Evolutionary conservation across 345 rosid genomes (phyloP).

Genomic region (Toxicodendron radicans): DNA sequence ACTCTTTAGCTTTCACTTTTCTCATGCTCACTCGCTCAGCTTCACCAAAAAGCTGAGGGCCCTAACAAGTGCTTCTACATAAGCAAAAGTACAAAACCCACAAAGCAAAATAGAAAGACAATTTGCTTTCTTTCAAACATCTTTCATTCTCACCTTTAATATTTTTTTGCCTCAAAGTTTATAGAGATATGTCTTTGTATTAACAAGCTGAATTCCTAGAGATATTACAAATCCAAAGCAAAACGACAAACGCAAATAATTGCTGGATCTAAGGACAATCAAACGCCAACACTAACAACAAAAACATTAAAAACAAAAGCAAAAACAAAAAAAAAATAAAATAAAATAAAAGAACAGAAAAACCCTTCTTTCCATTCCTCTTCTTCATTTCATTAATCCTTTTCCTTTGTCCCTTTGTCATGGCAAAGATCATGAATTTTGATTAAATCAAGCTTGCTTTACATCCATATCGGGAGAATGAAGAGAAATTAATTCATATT

Average conservation of each 20-base stretch:
- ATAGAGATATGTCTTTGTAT: conserved; percentile 21
- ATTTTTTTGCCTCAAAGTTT: conserved; percentile 21
- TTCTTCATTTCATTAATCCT: conserved; percentile 20
- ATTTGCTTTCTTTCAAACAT: conserved; percentile 22
- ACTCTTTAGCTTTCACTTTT: not conserved
- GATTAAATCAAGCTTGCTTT: conserved; percentile 20
- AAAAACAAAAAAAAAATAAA: too few relatives aligned
- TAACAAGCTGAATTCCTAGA: conserved; percentile 16
- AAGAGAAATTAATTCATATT: conserved; percentile 6
- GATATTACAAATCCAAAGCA: conserved; percentile 23
- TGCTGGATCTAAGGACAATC: conserved; percentile 36
- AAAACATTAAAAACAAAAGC: not conserved
- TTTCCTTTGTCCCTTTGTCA: conserved; percentile 23
- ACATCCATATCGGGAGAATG: conserved; percentile 11
- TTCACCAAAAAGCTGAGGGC: conserved; percentile 7
- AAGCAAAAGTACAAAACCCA: conserved; percentile 19
- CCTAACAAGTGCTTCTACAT: not conserved
- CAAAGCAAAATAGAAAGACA: conserved; percentile 20
- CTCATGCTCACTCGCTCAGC: not conserved
- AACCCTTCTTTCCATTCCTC: conserved; percentile 4
- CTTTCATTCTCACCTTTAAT: not conserved
- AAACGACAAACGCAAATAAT: conserved; percentile 46
- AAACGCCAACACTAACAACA: conserved; percentile 22
- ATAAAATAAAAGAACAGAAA: not conserved
- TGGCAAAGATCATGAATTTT: conserved; percentile 19